phyloP scores from a whole-genome alignment of 139 green algal genomes.

The Chlamydomonas schloesseri region DNA sequence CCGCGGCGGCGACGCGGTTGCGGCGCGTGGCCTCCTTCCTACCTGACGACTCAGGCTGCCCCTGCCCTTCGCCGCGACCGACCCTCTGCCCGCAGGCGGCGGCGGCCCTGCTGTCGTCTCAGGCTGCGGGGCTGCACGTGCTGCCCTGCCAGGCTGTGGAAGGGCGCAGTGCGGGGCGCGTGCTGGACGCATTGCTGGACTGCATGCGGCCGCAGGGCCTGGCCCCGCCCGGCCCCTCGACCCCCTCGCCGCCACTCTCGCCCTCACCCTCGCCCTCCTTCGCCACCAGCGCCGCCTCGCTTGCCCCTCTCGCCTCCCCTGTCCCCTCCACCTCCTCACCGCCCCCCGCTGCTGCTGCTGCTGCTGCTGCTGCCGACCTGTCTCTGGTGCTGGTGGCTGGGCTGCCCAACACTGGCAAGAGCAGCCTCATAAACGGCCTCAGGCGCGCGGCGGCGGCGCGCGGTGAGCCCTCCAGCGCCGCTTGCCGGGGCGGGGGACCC shows the following conservation, averaged over 20 bases:
- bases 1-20: not conserved
- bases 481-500: not conserved
- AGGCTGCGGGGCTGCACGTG: slow-evolving; percentile 9
- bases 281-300: no score
- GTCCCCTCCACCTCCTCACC: no score
- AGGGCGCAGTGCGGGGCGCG: no score
- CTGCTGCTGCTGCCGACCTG: slow-evolving; percentile 6
- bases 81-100: slow-evolving; percentile 23
- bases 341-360: no score
- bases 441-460: slow-evolving; percentile 32
- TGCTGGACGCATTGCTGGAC: no score
- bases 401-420: slow-evolving; percentile 60
- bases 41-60: not conserved
- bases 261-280: not conserved
- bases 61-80: not conserved
- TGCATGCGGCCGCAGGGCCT: no score
- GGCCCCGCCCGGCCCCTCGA: no score
- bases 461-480: not conserved
- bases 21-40: not conserved
- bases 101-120: not conserved
- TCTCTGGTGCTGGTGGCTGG: slow-evolving; percentile 55
- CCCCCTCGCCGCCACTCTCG: no score
- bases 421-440: slow-evolving; percentile 54
- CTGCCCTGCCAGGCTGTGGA: slow-evolving; percentile 1
- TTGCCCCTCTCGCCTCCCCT: not conserved